phyloP scores from a whole-genome alignment of 257 asterid species.

The Fraxinus cuspidata region DNA sequence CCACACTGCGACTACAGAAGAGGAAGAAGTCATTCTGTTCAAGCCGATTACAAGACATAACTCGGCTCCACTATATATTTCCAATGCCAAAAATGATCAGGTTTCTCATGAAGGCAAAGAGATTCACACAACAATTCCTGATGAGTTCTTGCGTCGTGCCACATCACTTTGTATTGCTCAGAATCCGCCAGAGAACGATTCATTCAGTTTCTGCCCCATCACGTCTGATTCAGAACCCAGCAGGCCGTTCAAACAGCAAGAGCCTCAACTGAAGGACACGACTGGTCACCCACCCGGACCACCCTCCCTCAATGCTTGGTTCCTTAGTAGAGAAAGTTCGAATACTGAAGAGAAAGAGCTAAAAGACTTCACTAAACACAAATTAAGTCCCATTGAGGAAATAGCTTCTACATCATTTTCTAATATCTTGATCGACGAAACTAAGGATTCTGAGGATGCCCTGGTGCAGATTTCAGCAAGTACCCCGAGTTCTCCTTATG shows the following conservation, averaged over 20 bases:
- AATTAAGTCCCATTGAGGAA: conserved; percentile 69
- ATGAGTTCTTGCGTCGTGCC: conserved; percentile 69
- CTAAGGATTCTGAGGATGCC: conserved; percentile 27
- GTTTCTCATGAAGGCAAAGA: conserved; percentile 24
- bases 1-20: conserved; percentile 25
- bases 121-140: conserved; percentile 28
- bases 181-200: conserved; percentile 40
- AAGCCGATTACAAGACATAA: conserved; percentile 79
- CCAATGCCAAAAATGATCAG: conserved; percentile 32
- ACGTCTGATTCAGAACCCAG: conserved; percentile 28
- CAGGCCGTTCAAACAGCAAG: conserved; percentile 34
- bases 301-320: conserved; percentile 87
- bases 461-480: conserved; percentile 36
- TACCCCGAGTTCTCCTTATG: conserved; percentile 37
- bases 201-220: conserved; percentile 45
- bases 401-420: conserved; percentile 44
- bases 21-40: conserved; percentile 85
- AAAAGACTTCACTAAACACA: conserved; percentile 32
- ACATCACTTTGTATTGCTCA: conserved; percentile 54
- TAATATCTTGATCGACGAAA: conserved; percentile 42
- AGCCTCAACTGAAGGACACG: conserved; percentile 42
- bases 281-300: conserved; percentile 59
- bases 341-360: conserved; percentile 42
- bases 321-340: conserved; percentile 40
- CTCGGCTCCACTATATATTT: conserved; percentile 63